Base-by-base conservation (phyloP, 2,329 filamentous ascomycete species). In the Colletotrichum lentis region DNA sequence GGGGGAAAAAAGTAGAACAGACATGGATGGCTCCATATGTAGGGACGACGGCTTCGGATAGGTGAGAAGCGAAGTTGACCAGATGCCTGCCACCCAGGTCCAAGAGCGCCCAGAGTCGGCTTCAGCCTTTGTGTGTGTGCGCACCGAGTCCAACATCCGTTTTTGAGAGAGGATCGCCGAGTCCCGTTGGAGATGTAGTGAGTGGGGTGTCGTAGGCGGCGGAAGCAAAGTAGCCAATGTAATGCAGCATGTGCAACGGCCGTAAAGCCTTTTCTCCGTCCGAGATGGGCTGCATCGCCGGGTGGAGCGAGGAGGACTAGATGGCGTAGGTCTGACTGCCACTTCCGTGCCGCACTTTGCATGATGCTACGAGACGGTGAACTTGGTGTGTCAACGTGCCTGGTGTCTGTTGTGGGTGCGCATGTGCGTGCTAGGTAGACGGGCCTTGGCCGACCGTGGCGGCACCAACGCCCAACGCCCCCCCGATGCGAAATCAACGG, bases 301-400 rank as follows among this genome's bases (percentile, higher is more conserved):
- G 27, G 39, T 58, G 27, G 10, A 16, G 43, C 27, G 12, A 27
- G 57, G 27, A 27, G 27, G 27, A 27, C 27, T 22, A n/a, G 46
- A 22, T 22, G 57, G 31, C 35, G 47, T 39, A 20, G 49, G 41
- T 41, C 46, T 49, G 57, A 24, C 57, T 41, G 46, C 35, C 57
- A 60, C 31, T 60, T 60, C 35, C 57, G 57, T 60, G 57, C 57
- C 57, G 57, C 57, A 50, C 57, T 31, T 47, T 60, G 57, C 57
- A 60, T 50, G 18, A 20, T 39, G 46, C 46, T 46, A 22, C 35
- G 44, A 50, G 46, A 60, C 44, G 57, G 44, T 60, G 31, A 22
- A 49, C n/a, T 20, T 8, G 5, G n/a, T 14, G 47, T 27, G 22
- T 7, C 37, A 39, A 14, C 7, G 12, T 43, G 41, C 18, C 18